Evolutionary conservation across 495 filamentous ascomycete genomes (phyloP), one percentile per base, ranked within the genome.

Genomic region (Trichoderma erinaceum): DNA sequence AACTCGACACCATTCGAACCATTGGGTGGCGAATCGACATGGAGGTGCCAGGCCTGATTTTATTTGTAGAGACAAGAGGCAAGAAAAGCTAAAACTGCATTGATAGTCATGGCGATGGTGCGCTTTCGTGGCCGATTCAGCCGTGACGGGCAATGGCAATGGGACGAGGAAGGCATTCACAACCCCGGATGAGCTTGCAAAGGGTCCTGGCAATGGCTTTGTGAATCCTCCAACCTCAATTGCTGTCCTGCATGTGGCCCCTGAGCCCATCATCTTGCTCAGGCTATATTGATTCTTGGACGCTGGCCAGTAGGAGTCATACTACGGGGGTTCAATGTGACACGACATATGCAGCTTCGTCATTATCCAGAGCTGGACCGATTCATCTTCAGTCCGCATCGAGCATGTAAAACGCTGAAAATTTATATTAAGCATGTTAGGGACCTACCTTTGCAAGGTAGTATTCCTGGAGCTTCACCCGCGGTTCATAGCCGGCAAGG

Each of bases 261-360:
- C 21, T 25, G 21, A 58, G 7, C n/a, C 21, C 21, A 4, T 61
- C 56, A 16, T 1, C n/a, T 4, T 61, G 21, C 21, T 52, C 48
- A 21, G 43, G 43, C 50, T 56, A 21, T 25, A 25, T 21, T 56
- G 50, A 1, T 0, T 61, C 11, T 25, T 61, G 56, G 13, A 29
- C 4, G 56, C 11, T 16, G 11, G 12, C 23, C 27, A 32, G 56
- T 32, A 7, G 56, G 56, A 18, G 56, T 32, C 12, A 21, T 29
- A 29, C 25, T 6, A 61, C 12, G 56, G 56, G 56, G 13, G n/a
- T n/a, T 21, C 56, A 12, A 27, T 61, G 56, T 61, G 56, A 32
- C 27, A 61, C 56, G 56, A 61, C 56, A 52, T 18, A 52, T 52
- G 48, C 48, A 61, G 56, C 56, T 61, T 61, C 56, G 21, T 21